Percentiles rank a stretch among this genome's conserved stretches.
Conservation (phyloP, 768 basidiomycete genomes). For the Russula virescens region DNA sequence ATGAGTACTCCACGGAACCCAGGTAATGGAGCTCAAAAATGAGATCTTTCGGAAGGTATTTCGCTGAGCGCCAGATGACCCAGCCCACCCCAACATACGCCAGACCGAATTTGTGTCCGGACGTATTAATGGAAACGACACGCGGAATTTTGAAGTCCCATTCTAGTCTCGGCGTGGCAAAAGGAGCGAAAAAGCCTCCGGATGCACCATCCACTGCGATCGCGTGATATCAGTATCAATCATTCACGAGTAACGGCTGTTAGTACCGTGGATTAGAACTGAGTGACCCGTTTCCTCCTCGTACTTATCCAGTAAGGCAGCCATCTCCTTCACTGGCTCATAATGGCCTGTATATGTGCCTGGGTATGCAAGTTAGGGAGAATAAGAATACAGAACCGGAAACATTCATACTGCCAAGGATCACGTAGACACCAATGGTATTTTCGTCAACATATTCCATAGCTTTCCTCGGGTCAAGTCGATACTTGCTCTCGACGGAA, state of each 20-base stretch:
- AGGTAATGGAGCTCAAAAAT: conserved; percentile 57
- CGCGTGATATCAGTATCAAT: conserved; percentile 6
- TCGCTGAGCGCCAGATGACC: conserved; percentile 55
- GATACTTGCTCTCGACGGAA: conserved; percentile 63
- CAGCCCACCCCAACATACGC: conserved; percentile 57
- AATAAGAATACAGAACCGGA: not conserved
- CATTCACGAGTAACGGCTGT: not conserved
- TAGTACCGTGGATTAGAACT: conserved; percentile 39
- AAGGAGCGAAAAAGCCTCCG: conserved; percentile 59
- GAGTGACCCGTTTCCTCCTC: conserved; percentile 41
- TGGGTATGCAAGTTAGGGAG: conserved; percentile 2
- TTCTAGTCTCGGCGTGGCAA: conserved; percentile 44
- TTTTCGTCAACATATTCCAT: conserved; percentile 67
- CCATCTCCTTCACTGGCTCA: conserved; percentile 84
- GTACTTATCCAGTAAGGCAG: conserved; percentile 59
- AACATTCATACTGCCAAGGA: conserved; percentile 41
- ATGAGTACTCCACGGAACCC: conserved; percentile 65
- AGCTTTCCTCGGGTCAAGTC: conserved; percentile 63
- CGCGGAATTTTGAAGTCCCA: conserved; percentile 61
- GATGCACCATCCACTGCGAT: conserved; percentile 50
- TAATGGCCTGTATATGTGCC: conserved; percentile 50
- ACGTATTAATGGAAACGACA: conserved; percentile 54
- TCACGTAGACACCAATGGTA: conserved; percentile 63
- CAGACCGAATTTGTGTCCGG: conserved; percentile 57
- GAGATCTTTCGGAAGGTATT: conserved; percentile 59